Evolutionary conservation across 2,329 filamentous ascomycete species (phyloP), one percentile per base, ranked within the genome.

Genomic region (Trematosphaeria pertusa): DNA sequence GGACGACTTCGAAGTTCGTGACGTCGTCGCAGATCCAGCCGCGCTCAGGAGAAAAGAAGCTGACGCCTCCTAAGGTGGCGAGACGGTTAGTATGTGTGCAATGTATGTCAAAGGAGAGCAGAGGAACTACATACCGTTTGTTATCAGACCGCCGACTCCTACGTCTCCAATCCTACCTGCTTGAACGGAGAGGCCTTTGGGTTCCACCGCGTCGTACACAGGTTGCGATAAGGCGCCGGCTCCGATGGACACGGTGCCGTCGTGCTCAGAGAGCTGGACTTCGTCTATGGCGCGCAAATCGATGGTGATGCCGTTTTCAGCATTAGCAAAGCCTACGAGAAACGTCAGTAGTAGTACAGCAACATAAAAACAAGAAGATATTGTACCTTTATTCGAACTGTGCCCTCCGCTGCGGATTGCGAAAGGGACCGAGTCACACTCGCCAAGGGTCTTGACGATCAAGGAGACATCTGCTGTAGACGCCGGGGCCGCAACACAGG

Each of bases 1-100:
- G 64, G 11, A 76, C 72, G 22, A 78, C 69, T 48, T 80, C 72
- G 34, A 67, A 46, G 32, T 54, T 54, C 22, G 30, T 14, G 6
- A 54, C 44, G 6, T 35, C 43, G 33, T 56, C 50, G 19, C 53
- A 54, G 1, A 31, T 50, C 49, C 33, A 59, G 2, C 65, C 65
- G 14, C 47, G 17, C 19, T 50, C 17, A 6, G 46, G 45, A 5
- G 52, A 54, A 28, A 64, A 58, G 42, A 56, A 66, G 3, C 44
- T 56, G 8, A 65, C 36, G 3, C 63, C 63, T 28, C 62, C 62
- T 61, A 28, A 22, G 17, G 34, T 28, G 7, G 7, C 24, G 24
- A 8, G 7, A 12, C 7, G 12, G 12, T 28, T 12, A 28, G 24
- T 28, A 28, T 28, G n/a, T n/a, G n/a, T n/a, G n/a, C n/a, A n/a